These are phyloP conservation scores for Candida caryicola DNA, from an alignment of 805 yeast species.

Conservation along the genomic window DNA sequence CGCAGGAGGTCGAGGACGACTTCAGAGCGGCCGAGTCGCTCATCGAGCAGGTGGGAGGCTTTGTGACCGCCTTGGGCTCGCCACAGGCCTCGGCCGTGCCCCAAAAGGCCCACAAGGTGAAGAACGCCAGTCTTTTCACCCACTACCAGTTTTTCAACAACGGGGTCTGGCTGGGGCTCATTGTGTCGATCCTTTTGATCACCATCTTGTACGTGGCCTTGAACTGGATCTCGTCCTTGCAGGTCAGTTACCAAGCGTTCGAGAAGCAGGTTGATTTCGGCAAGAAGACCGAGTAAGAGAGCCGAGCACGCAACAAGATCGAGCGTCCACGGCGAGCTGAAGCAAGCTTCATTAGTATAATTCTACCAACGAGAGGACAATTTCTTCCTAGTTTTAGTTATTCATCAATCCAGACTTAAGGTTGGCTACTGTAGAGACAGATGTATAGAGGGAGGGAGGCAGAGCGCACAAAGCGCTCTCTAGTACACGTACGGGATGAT, in stretches of 20 bases:
- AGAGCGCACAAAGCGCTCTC: constrained; percentile 2
- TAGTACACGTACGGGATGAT: constrained; percentile 86
- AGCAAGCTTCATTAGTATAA: too few relatives aligned
- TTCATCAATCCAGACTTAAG: too few relatives aligned
- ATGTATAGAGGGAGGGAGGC: constrained; percentile 49
- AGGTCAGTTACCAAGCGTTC: constrained; percentile 78
- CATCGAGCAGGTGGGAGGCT: constrained; percentile 26
- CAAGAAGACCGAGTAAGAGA: constrained; percentile 34
- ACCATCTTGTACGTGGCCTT: constrained; percentile 60
- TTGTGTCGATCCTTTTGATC: constrained; percentile 62
- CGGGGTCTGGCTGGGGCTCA: constrained; percentile 73
- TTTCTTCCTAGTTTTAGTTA: too few relatives aligned
- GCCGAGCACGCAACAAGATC: too few relatives aligned
- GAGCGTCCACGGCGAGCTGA: too few relatives aligned
- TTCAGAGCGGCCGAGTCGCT: constrained; percentile 32
- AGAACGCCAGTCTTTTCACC: constrained; percentile 49
- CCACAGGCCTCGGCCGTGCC: constrained; percentile 5
- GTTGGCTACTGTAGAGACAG: too few relatives aligned
- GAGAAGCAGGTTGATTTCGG: constrained; percentile 61
- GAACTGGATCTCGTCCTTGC: constrained; percentile 65
- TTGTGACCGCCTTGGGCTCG: constrained; percentile 19
- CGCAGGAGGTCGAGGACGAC: constrained; percentile 28
- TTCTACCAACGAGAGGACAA: too few relatives aligned
- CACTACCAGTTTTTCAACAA: constrained; percentile 72
- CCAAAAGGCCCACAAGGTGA: constrained; percentile 2